These are phyloP conservation scores for Pythium monospermum DNA, from an alignment of 352 stramenopile species.

Conservation along the genomic window DNA sequence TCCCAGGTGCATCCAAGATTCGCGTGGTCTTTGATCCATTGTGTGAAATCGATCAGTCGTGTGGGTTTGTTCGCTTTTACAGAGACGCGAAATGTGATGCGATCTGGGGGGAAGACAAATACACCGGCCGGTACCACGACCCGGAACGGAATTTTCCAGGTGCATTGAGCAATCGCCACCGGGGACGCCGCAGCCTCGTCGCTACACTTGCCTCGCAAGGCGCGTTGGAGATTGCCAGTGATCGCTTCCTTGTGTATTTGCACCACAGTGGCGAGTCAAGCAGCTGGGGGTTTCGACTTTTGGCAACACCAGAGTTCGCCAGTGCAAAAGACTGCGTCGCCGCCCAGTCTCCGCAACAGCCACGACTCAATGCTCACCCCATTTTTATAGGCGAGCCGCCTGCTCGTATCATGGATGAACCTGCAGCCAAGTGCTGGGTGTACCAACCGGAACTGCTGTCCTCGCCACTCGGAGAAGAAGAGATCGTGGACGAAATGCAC, in stretches of 20 bases:
- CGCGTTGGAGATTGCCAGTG: slow-evolving; percentile 56
- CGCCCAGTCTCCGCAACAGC: neutral
- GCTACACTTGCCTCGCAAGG: slow-evolving; percentile 11
- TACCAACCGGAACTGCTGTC: slow-evolving; percentile 48
- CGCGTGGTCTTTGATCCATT: slow-evolving; percentile 71
- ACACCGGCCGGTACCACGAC: slow-evolving; percentile 69
- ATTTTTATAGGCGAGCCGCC: slow-evolving; percentile 72
- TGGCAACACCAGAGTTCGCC: slow-evolving; percentile 45
- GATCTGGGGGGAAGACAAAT: slow-evolving; percentile 64
- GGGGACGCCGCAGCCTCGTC: slow-evolving; percentile 25
- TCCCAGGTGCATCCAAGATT: slow-evolving; percentile 67
- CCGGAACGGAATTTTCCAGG: slow-evolving; percentile 71
- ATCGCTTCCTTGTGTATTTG: slow-evolving; percentile 74
- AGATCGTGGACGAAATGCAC: slow-evolving; percentile 50
- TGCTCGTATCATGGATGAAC: slow-evolving; percentile 35
- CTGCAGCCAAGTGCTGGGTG: slow-evolving; percentile 56
- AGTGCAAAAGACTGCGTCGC: neutral
- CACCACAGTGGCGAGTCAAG: slow-evolving; percentile 45
- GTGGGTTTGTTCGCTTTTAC: slow-evolving; percentile 67
- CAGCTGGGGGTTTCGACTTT: slow-evolving; percentile 66
- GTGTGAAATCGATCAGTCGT: slow-evolving; percentile 55
- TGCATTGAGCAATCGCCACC: slow-evolving; percentile 47
- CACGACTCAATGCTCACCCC: slow-evolving; percentile 49
- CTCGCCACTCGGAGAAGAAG: slow-evolving; percentile 41
- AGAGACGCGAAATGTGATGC: slow-evolving; percentile 63